These are phyloP conservation scores for Solanum corneliomulleri DNA, from an alignment of 257 asterid species.

Conservation along the genomic window DNA sequence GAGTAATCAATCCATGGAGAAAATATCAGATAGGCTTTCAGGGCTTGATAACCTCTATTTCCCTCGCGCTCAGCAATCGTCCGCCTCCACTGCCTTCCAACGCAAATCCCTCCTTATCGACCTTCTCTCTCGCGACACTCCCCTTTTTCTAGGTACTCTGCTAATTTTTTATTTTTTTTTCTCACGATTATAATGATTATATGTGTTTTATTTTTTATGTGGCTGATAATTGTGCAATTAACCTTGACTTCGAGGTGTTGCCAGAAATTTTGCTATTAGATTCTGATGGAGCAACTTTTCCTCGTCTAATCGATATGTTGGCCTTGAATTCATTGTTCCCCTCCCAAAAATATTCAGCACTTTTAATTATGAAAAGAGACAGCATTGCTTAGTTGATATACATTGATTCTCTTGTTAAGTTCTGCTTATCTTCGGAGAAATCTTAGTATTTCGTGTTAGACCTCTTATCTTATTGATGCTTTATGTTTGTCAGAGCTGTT, in stretches of 20 bases:
- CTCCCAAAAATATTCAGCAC: background rate
- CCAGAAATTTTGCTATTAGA: background rate
- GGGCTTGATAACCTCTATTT: conserved; percentile 70
- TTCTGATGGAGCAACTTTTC: background rate
- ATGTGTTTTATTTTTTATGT: background rate
- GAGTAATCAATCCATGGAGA: conserved; percentile 43
- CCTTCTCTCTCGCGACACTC: conserved; percentile 72
- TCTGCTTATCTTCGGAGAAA: background rate
- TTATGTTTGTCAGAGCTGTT: background rate
- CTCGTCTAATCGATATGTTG: background rate
- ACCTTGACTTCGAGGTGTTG: background rate
- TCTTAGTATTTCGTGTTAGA: background rate
- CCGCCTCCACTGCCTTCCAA: conserved; percentile 43
- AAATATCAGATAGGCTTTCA: conserved; percentile 53
- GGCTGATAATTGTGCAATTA: too few species aligned
- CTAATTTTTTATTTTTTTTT: background rate
- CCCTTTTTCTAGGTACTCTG: conserved; percentile 67
- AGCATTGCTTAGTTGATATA: background rate
- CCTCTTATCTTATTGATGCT: background rate
- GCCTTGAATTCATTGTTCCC: background rate
- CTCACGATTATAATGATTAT: background rate
- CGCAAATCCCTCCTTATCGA: conserved; percentile 69
- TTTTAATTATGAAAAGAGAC: background rate
- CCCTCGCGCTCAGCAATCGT: conserved; percentile 71
- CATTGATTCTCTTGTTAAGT: background rate